Conservation (phyloP, 768 basidiomycete species). For the Termitomyces sp. region DNA sequence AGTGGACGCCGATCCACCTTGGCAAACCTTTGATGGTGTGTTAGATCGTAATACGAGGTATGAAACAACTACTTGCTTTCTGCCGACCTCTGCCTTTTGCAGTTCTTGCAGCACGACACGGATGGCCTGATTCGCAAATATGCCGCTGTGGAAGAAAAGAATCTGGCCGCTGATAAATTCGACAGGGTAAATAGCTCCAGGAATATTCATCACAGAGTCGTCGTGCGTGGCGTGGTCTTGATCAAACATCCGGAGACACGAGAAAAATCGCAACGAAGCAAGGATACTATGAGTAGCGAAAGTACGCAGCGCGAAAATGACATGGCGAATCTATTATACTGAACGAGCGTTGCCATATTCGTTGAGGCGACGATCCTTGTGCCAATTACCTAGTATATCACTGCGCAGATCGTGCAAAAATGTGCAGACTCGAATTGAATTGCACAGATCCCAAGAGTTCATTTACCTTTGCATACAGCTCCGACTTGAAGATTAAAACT, state of each 20-base stretch:
- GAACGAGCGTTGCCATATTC: background rate
- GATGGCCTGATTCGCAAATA: constrained; percentile 46
- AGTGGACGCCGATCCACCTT: constrained; percentile 64
- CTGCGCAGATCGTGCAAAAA: background rate
- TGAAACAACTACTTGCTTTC: constrained; percentile 45
- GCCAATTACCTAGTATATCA: background rate
- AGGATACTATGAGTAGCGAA: background rate
- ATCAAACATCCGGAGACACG: background rate
- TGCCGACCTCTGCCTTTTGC: constrained; percentile 64
- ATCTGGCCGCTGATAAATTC: constrained; percentile 1
- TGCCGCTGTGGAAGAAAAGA: constrained; percentile 28
- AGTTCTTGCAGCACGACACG: constrained; percentile 56
- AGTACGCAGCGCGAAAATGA: background rate
- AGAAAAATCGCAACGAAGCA: background rate
- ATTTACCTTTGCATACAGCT: background rate
- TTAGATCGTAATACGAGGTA: background rate
- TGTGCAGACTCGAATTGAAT: background rate
- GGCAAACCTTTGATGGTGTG: constrained; percentile 40
- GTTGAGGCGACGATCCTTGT: background rate
- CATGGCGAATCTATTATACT: background rate
- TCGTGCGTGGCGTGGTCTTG: background rate
- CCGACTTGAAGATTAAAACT: background rate
- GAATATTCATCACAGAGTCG: background rate
- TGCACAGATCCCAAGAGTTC: background rate
- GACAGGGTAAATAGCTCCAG: background rate